Conservation (phyloP, 108 stramenopile species). For the Thalassiosira profunda region DNA sequence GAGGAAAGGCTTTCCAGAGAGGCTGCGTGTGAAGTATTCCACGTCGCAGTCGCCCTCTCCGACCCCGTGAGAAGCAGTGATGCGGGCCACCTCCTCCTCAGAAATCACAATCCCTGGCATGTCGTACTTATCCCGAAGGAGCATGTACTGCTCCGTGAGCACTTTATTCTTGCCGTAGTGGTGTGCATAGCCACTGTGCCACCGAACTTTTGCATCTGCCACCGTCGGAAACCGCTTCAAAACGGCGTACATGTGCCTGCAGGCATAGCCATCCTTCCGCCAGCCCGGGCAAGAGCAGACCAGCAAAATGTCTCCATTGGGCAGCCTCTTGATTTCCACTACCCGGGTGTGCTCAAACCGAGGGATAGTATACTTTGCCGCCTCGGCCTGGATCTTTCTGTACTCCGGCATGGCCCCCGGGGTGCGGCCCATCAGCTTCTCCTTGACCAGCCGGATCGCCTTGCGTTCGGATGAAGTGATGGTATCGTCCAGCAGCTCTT, state of each 20-base stretch:
- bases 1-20: background rate
- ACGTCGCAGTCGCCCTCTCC: background rate
- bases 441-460: too few species aligned
- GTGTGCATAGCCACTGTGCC: background rate
- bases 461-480: too few species aligned
- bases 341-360: background rate
- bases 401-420: too few species aligned
- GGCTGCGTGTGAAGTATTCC: background rate
- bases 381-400: too few species aligned
- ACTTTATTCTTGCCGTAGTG: background rate
- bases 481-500: too few species aligned
- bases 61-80: background rate
- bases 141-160: background rate
- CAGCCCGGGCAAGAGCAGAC: background rate
- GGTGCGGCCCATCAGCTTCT: too few species aligned
- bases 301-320: background rate
- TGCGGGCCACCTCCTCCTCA: background rate
- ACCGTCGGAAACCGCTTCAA: background rate
- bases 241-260: background rate
- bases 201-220: background rate
- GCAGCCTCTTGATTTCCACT: background rate
- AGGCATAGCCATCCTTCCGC: background rate
- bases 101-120: background rate
- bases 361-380: background rate
- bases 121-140: background rate